Base-by-base conservation (phyloP, 2,329 filamentous ascomycete species). In the Colletotrichum navitas region DNA sequence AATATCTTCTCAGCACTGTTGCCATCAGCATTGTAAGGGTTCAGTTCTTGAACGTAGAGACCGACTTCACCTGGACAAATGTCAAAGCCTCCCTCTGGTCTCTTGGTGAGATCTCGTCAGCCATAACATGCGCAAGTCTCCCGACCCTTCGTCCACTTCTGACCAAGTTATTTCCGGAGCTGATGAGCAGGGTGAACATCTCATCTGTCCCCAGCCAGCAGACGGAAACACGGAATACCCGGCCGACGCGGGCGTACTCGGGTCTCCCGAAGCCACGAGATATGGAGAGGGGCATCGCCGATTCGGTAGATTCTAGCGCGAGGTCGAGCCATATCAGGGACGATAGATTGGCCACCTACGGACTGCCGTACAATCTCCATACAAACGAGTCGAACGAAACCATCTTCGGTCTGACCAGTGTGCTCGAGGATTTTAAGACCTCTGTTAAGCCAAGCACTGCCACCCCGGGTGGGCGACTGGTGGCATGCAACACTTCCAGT, bases 1-100 rank as follows among this genome's bases (percentile, higher is more conserved):
- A 21, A 52, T n/a, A 3, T 52, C 14, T 52, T 32, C 5, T 12
- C 36, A 77, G 75, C 52, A 77, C 76, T 21, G 73, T 76, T 26
- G 71, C 70, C 49, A 74, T 77, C 59, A 76, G 76, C 21, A 63
- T 76, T 18, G 52, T 77, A 41, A 72, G 77, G 12, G 71, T 78
- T 8, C 67, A 71, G 10, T 76, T 73, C 39, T 61, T 77, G 47
- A 62, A 68, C 26, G 45, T 64, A 39, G 54, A 56, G n/a, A 16
- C 68, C 26, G 76, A 77, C 55, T 68, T 73, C 39, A 76, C 75
- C 21, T 76, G 75, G 74, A 51, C 72, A 14, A 76, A 74, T 62
- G 69, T 78, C 21, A 73, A 77, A 12, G 72, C 77, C 16, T 75
- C 76, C 8, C 63, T 70, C 21, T 76, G 75, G 73, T 77, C 76